Evolutionary conservation across 2,329 filamentous ascomycete species (phyloP).

Genomic region (Pestalotiopsis sp.): DNA sequence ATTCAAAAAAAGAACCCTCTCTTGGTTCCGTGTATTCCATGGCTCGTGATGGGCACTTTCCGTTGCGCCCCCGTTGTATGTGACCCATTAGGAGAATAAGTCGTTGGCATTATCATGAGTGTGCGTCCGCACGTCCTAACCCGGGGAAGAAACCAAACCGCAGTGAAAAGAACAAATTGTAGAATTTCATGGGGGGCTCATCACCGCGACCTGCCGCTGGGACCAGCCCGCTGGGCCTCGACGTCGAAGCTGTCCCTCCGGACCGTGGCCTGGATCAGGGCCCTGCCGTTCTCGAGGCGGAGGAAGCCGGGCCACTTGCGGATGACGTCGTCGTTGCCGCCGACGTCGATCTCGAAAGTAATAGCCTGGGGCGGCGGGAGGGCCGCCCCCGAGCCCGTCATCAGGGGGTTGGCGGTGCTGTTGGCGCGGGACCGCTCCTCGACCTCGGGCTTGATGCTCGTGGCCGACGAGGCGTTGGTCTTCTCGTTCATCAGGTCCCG

Average conservation of each 20-base stretch:
- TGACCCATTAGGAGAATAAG: not conserved
- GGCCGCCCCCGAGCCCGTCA: no score
- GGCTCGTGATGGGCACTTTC: not conserved
- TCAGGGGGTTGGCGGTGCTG: not conserved
- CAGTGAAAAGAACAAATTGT: not conserved
- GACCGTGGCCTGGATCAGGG: constrained; percentile 13
- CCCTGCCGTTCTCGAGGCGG: constrained; percentile 12
- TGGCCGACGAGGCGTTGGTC: not conserved
- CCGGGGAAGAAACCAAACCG: not conserved
- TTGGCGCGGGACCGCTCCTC: constrained; percentile 7
- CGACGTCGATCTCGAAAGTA: constrained; percentile 18
- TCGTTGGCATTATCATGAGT: not conserved
- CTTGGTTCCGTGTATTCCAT: not conserved
- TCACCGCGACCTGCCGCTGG: not conserved
- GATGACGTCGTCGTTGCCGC: constrained; percentile 11
- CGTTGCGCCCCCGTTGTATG: not conserved
- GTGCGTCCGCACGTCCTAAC: not conserved
- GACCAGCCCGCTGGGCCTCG: constrained; percentile 3
- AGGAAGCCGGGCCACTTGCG: constrained; percentile 17
- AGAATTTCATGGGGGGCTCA: not conserved
- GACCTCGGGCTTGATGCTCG: not conserved
- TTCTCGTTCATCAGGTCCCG: constrained; percentile 12
- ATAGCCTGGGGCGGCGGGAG: not conserved
- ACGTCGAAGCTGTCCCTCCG: not conserved
- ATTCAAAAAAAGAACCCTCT: no score